Base-by-base conservation (phyloP, 1,284 basidiomycete genomes). In the Tetrapyrgos nigripes region DNA sequence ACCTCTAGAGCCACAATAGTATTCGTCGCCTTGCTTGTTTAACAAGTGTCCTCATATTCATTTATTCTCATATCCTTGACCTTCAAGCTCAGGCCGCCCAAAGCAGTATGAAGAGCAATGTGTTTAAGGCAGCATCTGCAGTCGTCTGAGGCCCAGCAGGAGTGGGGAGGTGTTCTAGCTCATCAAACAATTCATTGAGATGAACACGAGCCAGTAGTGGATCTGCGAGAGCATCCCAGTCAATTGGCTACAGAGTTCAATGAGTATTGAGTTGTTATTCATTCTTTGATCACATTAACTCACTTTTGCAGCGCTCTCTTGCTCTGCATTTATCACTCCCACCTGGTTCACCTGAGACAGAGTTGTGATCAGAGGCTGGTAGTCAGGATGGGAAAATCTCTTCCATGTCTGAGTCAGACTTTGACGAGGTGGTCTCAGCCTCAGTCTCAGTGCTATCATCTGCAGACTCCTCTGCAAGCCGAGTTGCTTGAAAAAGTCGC, bases 1-100 rank as follows among this genome's bases (percentile, higher is more conserved):
- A n/a, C n/a, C n/a, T n/a, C n/a, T n/a, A n/a, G n/a, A n/a, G n/a
- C n/a, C n/a, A n/a, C n/a, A n/a, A n/a, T n/a, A n/a, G n/a, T n/a
- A n/a, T n/a, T n/a, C n/a, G n/a, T n/a, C n/a, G n/a, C n/a, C n/a
- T n/a, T n/a, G n/a, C n/a, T n/a, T n/a, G n/a, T n/a, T n/a, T n/a
- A n/a, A n/a, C n/a, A n/a, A n/a, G n/a, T n/a, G n/a, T n/a, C n/a
- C n/a, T n/a, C n/a, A n/a, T n/a, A n/a, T n/a, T n/a, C 59, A 57
- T 66, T 61, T 33, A 66, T 17, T 21, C 50, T 61, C 58, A 62
- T 63, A 43, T 64, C 52, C 40, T 59, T 64, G 13, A 35, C 43
- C n/a, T 52, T 55, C 23, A 60, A 45, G n/a, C 28, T 52, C 27
- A 65, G 52, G 17, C 50, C 17, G n/a, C 29, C 52, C 10, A 13